Evolutionary conservation across 2,329 filamentous ascomycete genomes (phyloP).

Genomic region (Sporothrix pseudoabietina): DNA sequence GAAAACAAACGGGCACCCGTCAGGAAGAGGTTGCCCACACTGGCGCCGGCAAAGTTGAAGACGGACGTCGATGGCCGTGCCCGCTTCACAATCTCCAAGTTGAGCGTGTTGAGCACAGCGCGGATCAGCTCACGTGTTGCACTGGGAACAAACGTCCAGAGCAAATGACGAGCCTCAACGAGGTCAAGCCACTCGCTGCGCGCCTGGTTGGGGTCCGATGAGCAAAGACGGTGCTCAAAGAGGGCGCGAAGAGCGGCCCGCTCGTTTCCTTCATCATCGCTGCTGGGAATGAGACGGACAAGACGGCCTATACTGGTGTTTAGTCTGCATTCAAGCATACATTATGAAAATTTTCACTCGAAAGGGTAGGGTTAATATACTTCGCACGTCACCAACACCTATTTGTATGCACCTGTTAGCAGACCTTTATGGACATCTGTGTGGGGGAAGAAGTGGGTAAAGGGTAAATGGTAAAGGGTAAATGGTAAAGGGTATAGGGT

Average conservation of each 20-base stretch:
- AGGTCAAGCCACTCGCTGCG: conserved; percentile 84
- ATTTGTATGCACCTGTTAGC: not conserved
- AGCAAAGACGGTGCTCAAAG: conserved; percentile 83
- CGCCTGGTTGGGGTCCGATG: conserved; percentile 58
- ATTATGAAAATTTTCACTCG: not conserved
- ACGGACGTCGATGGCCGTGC: conserved; percentile 66
- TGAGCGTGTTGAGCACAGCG: conserved; percentile 73
- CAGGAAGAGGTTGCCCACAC: conserved; percentile 77
- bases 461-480: too few species aligned
- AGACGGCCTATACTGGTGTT: conserved; percentile 65
- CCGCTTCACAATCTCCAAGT: conserved; percentile 76
- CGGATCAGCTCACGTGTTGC: conserved; percentile 77
- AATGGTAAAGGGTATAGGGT: too few species aligned
- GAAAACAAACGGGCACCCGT: conserved; percentile 88
- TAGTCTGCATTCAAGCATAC: not conserved
- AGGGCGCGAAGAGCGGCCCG: conserved; percentile 75
- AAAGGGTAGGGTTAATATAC: conserved; percentile 44
- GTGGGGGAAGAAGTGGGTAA: conserved; percentile 13
- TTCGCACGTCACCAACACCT: conserved; percentile 70
- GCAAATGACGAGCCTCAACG: conserved; percentile 74
- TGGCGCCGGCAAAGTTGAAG: conserved; percentile 76
- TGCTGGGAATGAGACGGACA: conserved; percentile 81
- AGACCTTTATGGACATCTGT: not conserved
- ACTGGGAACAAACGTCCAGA: conserved; percentile 73
- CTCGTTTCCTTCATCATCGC: conserved; percentile 53